Evolutionary conservation across 2,329 filamentous ascomycete genomes (phyloP).

Genomic region (Neofusicoccum kwambonambiense): DNA sequence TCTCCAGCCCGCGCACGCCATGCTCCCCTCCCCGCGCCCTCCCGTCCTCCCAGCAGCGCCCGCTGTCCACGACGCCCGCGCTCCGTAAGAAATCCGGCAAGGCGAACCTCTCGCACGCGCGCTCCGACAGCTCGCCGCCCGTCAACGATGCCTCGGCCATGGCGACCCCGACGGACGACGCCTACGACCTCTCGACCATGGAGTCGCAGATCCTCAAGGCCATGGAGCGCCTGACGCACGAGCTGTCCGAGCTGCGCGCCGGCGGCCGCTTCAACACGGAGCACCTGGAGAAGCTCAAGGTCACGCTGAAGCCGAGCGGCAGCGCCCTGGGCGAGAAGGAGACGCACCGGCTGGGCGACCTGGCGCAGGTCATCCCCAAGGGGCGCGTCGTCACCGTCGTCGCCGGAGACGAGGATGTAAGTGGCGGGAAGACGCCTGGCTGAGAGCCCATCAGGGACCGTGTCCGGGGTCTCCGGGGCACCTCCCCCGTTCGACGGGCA

Average conservation of each 20-base stretch:
- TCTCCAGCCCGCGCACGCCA: neutral
- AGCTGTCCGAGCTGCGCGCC: slow-evolving; percentile 60
- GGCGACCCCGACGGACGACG: slow-evolving; percentile 49
- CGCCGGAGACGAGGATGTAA: slow-evolving; percentile 63
- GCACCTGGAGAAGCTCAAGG: slow-evolving; percentile 59
- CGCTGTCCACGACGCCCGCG: slow-evolving; percentile 44
- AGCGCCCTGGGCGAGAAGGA: slow-evolving; percentile 36
- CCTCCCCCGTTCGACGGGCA: no score
- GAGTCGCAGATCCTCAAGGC: slow-evolving; percentile 56
- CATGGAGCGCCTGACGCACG: slow-evolving; percentile 58
- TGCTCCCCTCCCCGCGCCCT: neutral
- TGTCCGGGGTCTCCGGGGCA: no score
- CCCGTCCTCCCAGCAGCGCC: neutral
- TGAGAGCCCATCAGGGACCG: no score
- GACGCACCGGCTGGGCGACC: slow-evolving; percentile 56
- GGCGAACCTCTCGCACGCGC: slow-evolving; percentile 41
- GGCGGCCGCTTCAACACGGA: slow-evolving; percentile 64
- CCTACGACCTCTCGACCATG: slow-evolving; percentile 60
- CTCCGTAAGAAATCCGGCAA: slow-evolving; percentile 56
- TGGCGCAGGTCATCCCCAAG: slow-evolving; percentile 67
- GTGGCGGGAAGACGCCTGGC: slow-evolving; percentile 24
- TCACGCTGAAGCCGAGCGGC: slow-evolving; percentile 43
- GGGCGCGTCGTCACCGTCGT: slow-evolving; percentile 62
- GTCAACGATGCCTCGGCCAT: slow-evolving; percentile 23
- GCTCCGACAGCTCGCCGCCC: slow-evolving; percentile 35